Conservation (phyloP, 176 grass and related monocot species). For the Aegilops sharonensis region DNA sequence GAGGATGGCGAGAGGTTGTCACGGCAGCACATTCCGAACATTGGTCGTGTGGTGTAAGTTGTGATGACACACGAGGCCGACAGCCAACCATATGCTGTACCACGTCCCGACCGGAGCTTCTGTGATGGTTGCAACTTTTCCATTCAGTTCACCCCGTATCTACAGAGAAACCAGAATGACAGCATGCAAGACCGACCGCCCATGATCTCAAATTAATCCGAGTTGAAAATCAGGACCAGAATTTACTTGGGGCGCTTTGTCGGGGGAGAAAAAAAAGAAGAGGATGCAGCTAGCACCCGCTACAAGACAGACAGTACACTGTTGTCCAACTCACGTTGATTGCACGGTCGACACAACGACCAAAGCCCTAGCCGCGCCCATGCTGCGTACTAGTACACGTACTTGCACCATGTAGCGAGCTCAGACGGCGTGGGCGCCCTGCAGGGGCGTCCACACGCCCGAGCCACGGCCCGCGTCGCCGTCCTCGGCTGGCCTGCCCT, state of each 20-base stretch:
- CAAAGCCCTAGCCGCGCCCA: background rate
- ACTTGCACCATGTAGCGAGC: background rate
- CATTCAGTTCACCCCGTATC: background rate
- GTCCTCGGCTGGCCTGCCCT: background rate
- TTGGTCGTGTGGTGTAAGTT: background rate
- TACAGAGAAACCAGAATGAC: background rate
- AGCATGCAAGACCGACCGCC: background rate
- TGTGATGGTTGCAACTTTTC: background rate
- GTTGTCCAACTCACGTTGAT: background rate
- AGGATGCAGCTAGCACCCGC: background rate
- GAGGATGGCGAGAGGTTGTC: background rate
- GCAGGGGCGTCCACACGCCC: conserved; percentile 55
- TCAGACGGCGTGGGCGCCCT: conserved; percentile 53
- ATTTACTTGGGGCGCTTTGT: background rate
- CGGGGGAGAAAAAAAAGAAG: background rate
- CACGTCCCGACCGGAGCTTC: too few species aligned
- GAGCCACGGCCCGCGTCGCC: conserved; percentile 50
- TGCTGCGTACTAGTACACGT: background rate
- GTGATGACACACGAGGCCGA: background rate
- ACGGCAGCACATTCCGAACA: background rate
- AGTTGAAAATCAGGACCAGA: background rate
- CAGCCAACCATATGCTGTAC: background rate
- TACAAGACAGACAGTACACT: background rate
- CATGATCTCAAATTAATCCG: background rate
- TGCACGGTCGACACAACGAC: conserved; percentile 3